These are phyloP conservation scores for Auxenochlorella pyrenoidosa DNA, from an alignment of 139 green algal genomes.

Conservation along the genomic window DNA sequence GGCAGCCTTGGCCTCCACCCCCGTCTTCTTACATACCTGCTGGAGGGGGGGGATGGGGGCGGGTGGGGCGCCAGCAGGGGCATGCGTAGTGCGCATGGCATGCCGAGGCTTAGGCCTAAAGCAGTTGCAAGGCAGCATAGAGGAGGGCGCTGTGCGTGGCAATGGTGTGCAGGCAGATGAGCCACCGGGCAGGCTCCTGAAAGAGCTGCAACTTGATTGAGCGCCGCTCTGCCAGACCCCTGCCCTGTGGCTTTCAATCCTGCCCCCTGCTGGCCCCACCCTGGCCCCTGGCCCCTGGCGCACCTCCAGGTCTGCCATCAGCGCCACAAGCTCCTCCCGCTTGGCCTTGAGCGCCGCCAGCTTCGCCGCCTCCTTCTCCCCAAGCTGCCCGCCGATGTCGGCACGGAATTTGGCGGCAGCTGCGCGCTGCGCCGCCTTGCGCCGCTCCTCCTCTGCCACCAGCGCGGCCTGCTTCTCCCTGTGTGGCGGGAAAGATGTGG, in stretches of 20 bases:
- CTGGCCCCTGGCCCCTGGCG: neutral
- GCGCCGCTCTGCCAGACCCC: no score
- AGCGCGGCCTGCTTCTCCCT: conserved; percentile 43
- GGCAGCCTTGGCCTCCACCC: conserved; percentile 2
- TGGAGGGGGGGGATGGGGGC: neutral
- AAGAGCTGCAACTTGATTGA: no score
- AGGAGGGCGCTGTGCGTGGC: no score
- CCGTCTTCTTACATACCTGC: conserved; percentile 30
- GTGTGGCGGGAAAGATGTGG: neutral
- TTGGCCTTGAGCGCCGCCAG: conserved; percentile 21
- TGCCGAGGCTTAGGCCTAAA: no score
- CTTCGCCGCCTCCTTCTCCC: conserved; percentile 15
- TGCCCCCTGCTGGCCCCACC: no score
- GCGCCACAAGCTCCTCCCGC: conserved; percentile 9
- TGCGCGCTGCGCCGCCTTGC: conserved; percentile 4
- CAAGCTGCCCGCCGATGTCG: conserved; percentile 29
- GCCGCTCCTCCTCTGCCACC: conserved; percentile 25
- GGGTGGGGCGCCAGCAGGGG: neutral
- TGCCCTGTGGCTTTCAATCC: no score
- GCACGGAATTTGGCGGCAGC: conserved; percentile 8
- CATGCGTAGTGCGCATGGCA: neutral
- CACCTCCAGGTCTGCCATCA: conserved; percentile 36
- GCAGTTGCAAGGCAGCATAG: no score
- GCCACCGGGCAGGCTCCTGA: no score
- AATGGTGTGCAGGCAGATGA: no score